Percentiles rank a stretch among this genome's conserved stretches.
phyloP scores from a whole-genome alignment of 75 land plant genomes.

The Isoetes taiwanensis region DNA sequence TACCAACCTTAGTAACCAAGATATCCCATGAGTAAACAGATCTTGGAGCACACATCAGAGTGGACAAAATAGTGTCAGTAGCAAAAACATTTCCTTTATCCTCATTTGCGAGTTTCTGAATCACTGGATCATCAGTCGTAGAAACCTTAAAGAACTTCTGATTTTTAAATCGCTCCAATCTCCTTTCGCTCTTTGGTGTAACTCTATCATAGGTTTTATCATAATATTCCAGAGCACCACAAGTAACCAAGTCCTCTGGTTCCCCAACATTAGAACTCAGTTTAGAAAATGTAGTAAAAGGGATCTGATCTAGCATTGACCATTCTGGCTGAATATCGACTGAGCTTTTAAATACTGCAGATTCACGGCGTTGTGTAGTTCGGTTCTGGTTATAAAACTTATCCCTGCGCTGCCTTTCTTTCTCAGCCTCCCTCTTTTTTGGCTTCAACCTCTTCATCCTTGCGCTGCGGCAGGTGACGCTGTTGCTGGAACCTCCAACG shows the following conservation, averaged over 20 bases:
- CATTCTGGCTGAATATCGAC: constrained; percentile 98
- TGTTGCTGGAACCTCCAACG: constrained; percentile 58
- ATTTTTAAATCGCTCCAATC: constrained; percentile 79
- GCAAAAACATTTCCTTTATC: constrained; percentile 92
- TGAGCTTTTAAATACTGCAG: constrained; percentile 48
- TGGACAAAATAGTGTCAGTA: constrained; percentile 78
- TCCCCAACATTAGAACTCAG: constrained; percentile 65
- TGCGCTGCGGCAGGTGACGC: constrained; percentile 81
- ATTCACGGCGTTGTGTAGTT: constrained; percentile 34
- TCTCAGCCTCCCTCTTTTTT: constrained; percentile 59
- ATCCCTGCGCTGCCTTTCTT: constrained; percentile 70
- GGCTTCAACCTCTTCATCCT: constrained; percentile 88
- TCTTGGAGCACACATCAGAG: constrained; percentile 87
- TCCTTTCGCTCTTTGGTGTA: constrained; percentile 73
- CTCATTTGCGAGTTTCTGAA: constrained; percentile 62
- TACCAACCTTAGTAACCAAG: constrained; percentile 82
- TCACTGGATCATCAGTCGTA: constrained; percentile 93
- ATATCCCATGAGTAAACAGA: constrained; percentile 96
- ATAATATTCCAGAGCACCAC: constrained; percentile 77
- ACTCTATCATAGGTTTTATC: constrained; percentile 71
- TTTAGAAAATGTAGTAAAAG: constrained; percentile 80
- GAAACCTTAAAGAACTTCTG: constrained; percentile 89
- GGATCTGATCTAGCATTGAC: constrained; percentile 98
- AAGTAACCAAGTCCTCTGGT: constrained; percentile 58
- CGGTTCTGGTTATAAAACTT: constrained; percentile 43